A percentile compares a stretch with the other conserved stretches of the same genome.
These are phyloP conservation scores for Crataegus laevigata DNA, from an alignment of 306 rosid genomes.

Conservation along the genomic window DNA sequence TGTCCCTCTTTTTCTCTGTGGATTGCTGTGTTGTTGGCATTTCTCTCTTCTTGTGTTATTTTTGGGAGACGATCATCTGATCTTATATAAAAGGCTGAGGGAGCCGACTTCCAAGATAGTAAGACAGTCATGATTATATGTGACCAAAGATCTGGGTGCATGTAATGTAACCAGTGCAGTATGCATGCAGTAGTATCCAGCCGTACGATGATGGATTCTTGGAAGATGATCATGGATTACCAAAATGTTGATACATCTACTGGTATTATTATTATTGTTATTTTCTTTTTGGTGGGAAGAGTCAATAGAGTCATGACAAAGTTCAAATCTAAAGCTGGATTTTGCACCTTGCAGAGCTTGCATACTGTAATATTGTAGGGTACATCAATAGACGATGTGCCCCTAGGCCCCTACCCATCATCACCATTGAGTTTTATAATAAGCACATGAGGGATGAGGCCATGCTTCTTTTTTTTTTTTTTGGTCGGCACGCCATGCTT, in stretches of 20 bases:
- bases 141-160: background rate
- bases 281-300: conserved; percentile 18
- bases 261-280: background rate
- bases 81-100: background rate
- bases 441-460: background rate
- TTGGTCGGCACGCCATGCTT: background rate
- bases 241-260: background rate
- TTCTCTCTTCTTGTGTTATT: background rate
- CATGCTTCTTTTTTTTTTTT: no score
- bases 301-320: conserved; percentile 26
- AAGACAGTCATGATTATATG: background rate
- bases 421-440: background rate
- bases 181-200: background rate
- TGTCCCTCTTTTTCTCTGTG: background rate
- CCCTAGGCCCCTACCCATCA: background rate
- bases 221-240: background rate
- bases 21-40: background rate
- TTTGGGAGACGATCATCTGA: background rate
- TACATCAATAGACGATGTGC: background rate
- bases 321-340: conserved; percentile 13
- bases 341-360: background rate
- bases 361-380: background rate
- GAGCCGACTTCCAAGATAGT: conserved; percentile 15
- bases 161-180: background rate
- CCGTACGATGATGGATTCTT: background rate